Evolutionary conservation across 768 basidiomycete genomes (phyloP).

Genomic region (Lactarius sp.): DNA sequence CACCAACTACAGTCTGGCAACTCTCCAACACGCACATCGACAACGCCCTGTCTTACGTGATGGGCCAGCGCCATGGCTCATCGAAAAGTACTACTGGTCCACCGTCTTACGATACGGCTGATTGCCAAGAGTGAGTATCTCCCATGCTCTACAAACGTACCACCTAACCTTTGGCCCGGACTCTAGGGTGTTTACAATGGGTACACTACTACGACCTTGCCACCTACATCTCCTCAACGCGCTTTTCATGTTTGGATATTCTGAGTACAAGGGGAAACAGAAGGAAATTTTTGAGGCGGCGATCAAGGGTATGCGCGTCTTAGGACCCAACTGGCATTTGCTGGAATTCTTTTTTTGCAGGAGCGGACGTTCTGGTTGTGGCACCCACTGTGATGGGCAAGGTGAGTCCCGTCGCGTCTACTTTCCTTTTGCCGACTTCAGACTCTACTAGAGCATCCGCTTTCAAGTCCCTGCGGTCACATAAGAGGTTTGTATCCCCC

Average conservation of each 20-base stretch:
- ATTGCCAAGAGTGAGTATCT: constrained; percentile 12
- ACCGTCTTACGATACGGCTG: background rate
- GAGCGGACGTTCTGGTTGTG: constrained; percentile 68
- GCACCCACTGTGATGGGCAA: constrained; percentile 91
- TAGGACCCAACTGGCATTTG: background rate
- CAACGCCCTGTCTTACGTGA: constrained; percentile 11
- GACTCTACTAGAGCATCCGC: constrained; percentile 62
- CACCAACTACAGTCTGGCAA: background rate
- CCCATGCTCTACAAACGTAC: background rate
- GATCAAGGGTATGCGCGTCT: constrained; percentile 43
- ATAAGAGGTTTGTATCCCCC: constrained; percentile 43
- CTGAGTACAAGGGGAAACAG: constrained; percentile 71
- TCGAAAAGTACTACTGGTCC: background rate
- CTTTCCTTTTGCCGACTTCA: background rate
- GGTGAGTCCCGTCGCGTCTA: constrained; percentile 36
- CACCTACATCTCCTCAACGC: background rate
- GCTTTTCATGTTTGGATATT: constrained; percentile 55
- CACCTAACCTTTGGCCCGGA: background rate
- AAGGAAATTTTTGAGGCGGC: constrained; percentile 71
- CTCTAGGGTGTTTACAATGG: constrained; percentile 17
- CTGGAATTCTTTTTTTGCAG: constrained; percentile 34
- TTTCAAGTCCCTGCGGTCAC: constrained; percentile 80
- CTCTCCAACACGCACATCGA: constrained; percentile 8
- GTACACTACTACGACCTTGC: background rate
- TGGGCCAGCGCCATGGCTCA: background rate